A percentile compares a stretch with the other conserved stretches of the same genome.
These are phyloP conservation scores for Acacia confusa DNA, from an alignment of 306 rosid species.

Conservation along the genomic window DNA sequence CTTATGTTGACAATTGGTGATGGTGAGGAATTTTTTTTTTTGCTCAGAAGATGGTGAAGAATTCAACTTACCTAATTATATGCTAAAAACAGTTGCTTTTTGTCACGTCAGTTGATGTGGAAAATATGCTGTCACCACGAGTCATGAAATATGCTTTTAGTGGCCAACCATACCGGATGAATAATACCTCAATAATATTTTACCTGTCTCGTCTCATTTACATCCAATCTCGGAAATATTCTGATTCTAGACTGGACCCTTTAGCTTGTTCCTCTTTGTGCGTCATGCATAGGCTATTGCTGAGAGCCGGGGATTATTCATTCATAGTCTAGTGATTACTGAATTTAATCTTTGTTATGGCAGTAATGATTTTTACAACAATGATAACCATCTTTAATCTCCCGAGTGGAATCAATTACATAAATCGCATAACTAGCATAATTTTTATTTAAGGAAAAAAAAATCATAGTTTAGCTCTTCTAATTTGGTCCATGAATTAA, in stretches of 20 bases:
- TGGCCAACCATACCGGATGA: slow-evolving; percentile 20
- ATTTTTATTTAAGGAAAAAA: not conserved
- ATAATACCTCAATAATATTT: slow-evolving; percentile 24
- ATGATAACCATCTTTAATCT: not conserved
- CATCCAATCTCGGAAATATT: not conserved
- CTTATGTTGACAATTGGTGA: not conserved
- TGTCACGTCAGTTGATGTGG: slow-evolving; percentile 18
- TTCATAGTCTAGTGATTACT: not conserved
- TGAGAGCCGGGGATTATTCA: not conserved
- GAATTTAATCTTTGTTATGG: not conserved
- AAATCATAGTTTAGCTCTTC: not conserved
- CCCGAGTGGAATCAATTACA: not conserved
- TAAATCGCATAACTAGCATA: not conserved
- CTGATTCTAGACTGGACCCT: not conserved
- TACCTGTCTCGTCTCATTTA: not conserved
- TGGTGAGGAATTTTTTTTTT: too few relatives aligned
- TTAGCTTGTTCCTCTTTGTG: not conserved
- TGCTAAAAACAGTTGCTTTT: not conserved
- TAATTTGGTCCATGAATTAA: not conserved
- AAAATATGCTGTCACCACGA: slow-evolving; percentile 51
- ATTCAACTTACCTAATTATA: not conserved
- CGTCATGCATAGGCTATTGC: not conserved
- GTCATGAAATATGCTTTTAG: slow-evolving; percentile 32
- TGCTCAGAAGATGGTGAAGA: not conserved
- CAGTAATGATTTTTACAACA: not conserved